These are phyloP conservation scores for Lignosus rhinocerotis DNA, from an alignment of 1,284 basidiomycete species.

Conservation along the genomic window DNA sequence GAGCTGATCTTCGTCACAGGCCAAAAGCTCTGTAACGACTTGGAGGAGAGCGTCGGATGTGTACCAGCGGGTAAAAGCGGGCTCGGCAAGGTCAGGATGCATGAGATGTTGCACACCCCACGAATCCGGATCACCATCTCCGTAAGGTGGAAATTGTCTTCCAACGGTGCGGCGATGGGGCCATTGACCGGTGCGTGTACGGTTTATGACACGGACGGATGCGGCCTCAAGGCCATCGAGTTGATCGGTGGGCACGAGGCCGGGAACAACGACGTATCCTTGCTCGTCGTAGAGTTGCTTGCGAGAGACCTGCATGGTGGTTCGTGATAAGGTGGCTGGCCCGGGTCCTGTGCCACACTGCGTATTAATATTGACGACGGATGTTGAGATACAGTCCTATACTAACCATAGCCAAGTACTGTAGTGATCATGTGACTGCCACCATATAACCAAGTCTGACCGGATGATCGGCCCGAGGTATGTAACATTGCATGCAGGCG, in stretches of 20 bases:
- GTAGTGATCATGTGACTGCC: too few species aligned
- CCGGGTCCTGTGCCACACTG: too few species aligned
- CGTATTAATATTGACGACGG: too few species aligned
- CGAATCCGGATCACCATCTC: conserved; percentile 56
- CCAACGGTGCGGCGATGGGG: conserved; percentile 73
- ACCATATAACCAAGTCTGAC: too few species aligned
- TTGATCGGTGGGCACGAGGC: conserved; percentile 50
- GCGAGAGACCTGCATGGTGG: neutral
- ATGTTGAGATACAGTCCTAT: too few species aligned
- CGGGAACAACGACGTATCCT: conserved; percentile 73
- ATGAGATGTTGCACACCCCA: conserved; percentile 85
- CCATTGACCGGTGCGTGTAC: conserved; percentile 69
- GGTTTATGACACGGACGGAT: conserved; percentile 51
- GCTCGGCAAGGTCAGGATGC: conserved; percentile 70
- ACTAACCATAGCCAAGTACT: too few species aligned
- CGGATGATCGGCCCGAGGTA: too few species aligned
- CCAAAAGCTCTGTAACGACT: conserved; percentile 53
- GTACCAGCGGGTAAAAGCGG: conserved; percentile 68
- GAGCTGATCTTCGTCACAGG: conserved; percentile 56
- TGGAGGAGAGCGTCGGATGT: conserved; percentile 55
- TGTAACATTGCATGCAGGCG: too few species aligned
- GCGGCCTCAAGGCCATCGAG: conserved; percentile 50
- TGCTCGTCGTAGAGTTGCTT: conserved; percentile 54
- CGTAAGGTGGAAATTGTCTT: conserved; percentile 81
- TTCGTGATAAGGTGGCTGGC: too few species aligned